Evolutionary conservation across 164 flowering plant genomes (phyloP).

Genomic region (Liriodendron chinense): DNA sequence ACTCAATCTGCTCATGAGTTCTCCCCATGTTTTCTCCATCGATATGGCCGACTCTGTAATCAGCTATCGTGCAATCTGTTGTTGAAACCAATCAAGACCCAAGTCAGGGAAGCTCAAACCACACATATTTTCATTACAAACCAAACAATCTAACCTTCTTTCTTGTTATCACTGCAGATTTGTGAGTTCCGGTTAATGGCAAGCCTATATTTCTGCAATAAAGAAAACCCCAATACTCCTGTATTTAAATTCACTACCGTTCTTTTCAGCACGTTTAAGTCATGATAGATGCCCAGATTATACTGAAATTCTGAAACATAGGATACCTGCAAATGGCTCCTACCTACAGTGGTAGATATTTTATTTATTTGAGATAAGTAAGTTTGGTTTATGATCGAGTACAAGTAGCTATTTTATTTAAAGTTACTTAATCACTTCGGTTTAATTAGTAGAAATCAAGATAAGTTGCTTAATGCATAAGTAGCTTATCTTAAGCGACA

Average conservation of each 20-base stretch:
- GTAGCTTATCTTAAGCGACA: too few relatives aligned
- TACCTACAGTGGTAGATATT: too few relatives aligned
- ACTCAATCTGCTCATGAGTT: slow-evolving; percentile 44
- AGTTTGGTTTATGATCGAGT: too few relatives aligned
- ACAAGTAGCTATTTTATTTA: too few relatives aligned
- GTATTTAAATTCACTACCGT: neutral
- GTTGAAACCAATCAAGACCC: neutral
- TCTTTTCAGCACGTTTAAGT: neutral
- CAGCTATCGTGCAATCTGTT: slow-evolving; percentile 29
- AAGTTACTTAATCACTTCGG: too few relatives aligned
- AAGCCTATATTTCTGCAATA: slow-evolving; percentile 79
- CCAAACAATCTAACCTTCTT: slow-evolving; percentile 42
- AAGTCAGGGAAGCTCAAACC: slow-evolving; percentile 4
- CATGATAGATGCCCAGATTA: slow-evolving; percentile 7
- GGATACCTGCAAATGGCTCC: slow-evolving; percentile 96
- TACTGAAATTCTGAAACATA: slow-evolving; percentile 6
- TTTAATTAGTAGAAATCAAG: too few relatives aligned
- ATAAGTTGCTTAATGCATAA: too few relatives aligned
- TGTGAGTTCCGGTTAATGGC: slow-evolving; percentile 64
- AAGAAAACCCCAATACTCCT: slow-evolving; percentile 13
- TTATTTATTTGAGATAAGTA: too few relatives aligned
- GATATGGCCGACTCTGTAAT: slow-evolving; percentile 24
- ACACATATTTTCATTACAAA: neutral
- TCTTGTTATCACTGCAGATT: slow-evolving; percentile 38
- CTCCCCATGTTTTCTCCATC: slow-evolving; percentile 27